Percentiles rank a stretch among this genome's conserved stretches.
These are phyloP conservation scores for Plasmodium fragile DNA, from an alignment of 169 alveolate species.

Conservation along the genomic window DNA sequence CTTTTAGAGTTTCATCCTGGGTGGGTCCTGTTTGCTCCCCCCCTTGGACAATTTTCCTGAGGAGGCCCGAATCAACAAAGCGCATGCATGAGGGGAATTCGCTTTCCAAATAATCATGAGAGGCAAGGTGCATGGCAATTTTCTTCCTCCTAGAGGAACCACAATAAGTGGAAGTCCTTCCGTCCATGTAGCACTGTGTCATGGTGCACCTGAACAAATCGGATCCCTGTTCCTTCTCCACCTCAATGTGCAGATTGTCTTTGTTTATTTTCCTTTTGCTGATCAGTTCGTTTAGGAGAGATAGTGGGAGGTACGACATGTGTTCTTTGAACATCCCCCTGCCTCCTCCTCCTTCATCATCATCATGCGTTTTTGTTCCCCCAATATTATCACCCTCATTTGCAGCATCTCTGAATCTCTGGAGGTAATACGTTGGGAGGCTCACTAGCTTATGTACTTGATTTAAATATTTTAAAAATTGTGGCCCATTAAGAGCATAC, in stretches of 20 bases:
- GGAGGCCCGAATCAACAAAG: constrained; percentile 3
- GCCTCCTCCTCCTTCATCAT: too few species aligned
- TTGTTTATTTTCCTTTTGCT: constrained; percentile 27
- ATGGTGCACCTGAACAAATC: constrained; percentile 25
- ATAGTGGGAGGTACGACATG: constrained; percentile 12
- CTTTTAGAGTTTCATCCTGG: not conserved
- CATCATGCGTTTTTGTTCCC: not conserved
- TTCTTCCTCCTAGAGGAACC: constrained; percentile 51
- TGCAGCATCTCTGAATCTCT: not conserved
- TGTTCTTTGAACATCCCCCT: not conserved
- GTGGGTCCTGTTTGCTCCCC: not conserved
- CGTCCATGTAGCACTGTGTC: constrained; percentile 20
- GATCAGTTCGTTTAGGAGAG: constrained; percentile 42
- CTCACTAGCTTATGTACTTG: constrained; percentile 15
- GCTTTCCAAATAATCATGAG: constrained; percentile 26
- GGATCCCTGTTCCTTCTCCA: not conserved
- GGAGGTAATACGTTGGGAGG: constrained; percentile 9
- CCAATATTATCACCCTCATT: not conserved
- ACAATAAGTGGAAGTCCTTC: not conserved
- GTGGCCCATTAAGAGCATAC: constrained; percentile 3
- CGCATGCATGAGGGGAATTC: constrained; percentile 26
- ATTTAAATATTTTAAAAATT: constrained; percentile 33
- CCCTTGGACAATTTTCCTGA: constrained; percentile 3
- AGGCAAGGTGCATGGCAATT: constrained; percentile 46
- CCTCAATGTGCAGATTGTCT: not conserved